Conservation (phyloP, 768 basidiomycete species). For the Plicaturopsis crispa region DNA sequence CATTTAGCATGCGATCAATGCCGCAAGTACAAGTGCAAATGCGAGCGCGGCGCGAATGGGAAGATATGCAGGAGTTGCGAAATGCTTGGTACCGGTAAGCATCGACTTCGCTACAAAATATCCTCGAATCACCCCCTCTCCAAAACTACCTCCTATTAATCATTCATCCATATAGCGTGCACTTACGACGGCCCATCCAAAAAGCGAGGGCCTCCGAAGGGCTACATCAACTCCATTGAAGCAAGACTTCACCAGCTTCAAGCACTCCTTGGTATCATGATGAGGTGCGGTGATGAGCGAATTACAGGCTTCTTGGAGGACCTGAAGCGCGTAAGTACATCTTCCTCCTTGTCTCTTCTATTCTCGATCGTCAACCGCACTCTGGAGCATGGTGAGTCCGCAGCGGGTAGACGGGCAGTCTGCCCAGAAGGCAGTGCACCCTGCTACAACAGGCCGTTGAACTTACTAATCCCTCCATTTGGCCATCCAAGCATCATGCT, state of each 20-base stretch:
- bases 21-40: conserved; percentile 86
- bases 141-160: background rate
- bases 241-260: conserved; percentile 87
- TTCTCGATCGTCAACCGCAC: background rate
- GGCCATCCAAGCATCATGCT: too few species aligned
- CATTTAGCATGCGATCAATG: conserved; percentile 77
- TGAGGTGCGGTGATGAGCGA: conserved; percentile 40
- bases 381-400: background rate
- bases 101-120: background rate
- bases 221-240: conserved; percentile 93
- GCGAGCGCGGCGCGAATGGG: conserved; percentile 54
- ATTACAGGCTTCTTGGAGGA: conserved; percentile 39
- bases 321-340: conserved; percentile 37
- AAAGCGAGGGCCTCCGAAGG: conserved; percentile 85
- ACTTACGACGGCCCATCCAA: conserved; percentile 75
- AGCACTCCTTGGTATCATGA: conserved; percentile 76
- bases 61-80: conserved; percentile 74
- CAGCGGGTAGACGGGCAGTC: too few species aligned
- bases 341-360: background rate
- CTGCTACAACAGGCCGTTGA: too few species aligned
- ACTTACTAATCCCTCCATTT: too few species aligned
- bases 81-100: conserved; percentile 62
- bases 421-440: too few species aligned
- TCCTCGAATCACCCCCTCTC: conserved; percentile 3
- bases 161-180: conserved; percentile 38